Conservation (phyloP, 75 land plant species). For the Isoetes taiwanensis region DNA sequence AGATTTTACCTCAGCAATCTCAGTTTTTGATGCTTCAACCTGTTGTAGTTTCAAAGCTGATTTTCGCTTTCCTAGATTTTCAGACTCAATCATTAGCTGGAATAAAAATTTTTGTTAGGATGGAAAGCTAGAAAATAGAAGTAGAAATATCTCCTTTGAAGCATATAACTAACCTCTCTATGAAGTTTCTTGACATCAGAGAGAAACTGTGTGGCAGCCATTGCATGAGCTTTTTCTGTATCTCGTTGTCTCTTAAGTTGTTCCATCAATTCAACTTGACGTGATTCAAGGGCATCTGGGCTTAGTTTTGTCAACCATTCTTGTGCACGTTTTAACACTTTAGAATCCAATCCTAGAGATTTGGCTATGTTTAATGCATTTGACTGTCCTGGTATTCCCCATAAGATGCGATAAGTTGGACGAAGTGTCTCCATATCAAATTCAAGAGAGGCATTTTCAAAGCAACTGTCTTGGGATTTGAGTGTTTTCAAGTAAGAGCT, state of each 20-base stretch:
- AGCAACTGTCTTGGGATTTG: constrained; percentile 45
- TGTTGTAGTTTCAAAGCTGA: constrained; percentile 30
- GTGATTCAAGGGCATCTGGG: constrained; percentile 41
- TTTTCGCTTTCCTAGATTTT: constrained; percentile 43
- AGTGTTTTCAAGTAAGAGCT: constrained; percentile 57
- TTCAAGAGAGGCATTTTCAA: constrained; percentile 96
- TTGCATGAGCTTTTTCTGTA: constrained; percentile 37
- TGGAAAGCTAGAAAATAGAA: neutral
- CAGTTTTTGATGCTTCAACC: constrained; percentile 26
- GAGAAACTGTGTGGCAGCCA: constrained; percentile 33
- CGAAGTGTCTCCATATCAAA: constrained; percentile 57
- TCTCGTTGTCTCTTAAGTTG: constrained; percentile 58
- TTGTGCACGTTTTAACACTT: constrained; percentile 46
- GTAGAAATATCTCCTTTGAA: neutral
- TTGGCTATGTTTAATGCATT: constrained; percentile 80
- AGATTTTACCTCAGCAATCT: constrained; percentile 31
- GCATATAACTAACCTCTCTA: constrained; percentile 41
- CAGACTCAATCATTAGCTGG: constrained; percentile 28
- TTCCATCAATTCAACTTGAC: constrained; percentile 45
- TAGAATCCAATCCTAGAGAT: constrained; percentile 57
- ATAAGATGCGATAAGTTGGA: constrained; percentile 70
- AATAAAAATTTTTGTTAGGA: constrained; percentile 9
- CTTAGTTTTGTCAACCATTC: constrained; percentile 53
- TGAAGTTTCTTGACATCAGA: constrained; percentile 43
- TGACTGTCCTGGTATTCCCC: constrained; percentile 84